Base-by-base conservation (phyloP, 495 filamentous ascomycete genomes). In the Hypoxylon cercidicola region DNA sequence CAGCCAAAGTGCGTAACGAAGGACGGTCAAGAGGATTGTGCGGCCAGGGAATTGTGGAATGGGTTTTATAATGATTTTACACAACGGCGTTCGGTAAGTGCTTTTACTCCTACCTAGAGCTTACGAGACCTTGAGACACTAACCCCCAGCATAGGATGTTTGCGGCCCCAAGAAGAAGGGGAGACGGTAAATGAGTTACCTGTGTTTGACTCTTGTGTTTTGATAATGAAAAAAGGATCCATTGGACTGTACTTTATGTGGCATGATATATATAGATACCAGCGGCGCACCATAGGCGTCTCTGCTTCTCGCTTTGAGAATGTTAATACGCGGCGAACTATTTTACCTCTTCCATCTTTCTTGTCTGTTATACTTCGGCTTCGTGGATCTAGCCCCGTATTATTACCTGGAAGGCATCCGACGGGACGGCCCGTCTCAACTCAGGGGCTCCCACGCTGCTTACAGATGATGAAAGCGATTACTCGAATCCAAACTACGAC, bases 51-150 rank as follows among this genome's bases (percentile, higher is more conserved):
- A 52, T 75, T 91, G 0, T 93, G 90, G 90, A 85, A 85, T 73
- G 77, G 80, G n/a, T 72, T 92, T 48, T 93, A 91, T 76, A 78
- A 84, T 55, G 87, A 91, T 67, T 93, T 91, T 67, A 76, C 82
- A 28, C 70, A 79, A 45, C 78, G 84, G 59, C 78, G 90, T 67
- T 84, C 84, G 81, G 88, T 88, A 67, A 23, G 80, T 76, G 10
- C 35, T 16, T 47, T 18, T 18, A 25, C 10, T 32, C 10, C n/a
- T n/a, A 32, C 11, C 16, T 1, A 28, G n/a, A 30, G 30, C 7
- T 5, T 15, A 44, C 23, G 9, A 23, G 52, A 10, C 16, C 10
- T n/a, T 8, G 10, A 46, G 5, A 15, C 13, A 35, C 71, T 74
- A 72, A 74, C 49, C 18, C 7, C 7, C 34, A 20, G 10, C 32